phyloP scores from a whole-genome alignment of 495 filamentous ascomycete species.

The Pyrenopolyporus hunteri region DNA sequence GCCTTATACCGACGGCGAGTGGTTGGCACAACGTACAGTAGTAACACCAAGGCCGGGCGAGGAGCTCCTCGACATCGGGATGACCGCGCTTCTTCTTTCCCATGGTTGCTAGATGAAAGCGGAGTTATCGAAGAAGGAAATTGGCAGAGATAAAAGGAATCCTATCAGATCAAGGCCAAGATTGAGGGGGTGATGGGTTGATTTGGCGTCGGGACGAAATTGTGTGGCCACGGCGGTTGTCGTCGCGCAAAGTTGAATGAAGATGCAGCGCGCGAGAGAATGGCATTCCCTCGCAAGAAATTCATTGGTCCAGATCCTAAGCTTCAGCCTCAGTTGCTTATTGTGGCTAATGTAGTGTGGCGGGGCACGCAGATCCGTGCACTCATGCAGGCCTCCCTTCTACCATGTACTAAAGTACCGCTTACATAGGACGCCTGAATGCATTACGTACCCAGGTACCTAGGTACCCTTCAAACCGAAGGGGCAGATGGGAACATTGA shows the following conservation, averaged over 20 bases:
- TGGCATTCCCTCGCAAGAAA: not conserved
- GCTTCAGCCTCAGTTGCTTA: conserved; percentile 2
- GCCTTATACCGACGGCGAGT: not conserved
- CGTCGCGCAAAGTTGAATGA: conserved; percentile 27
- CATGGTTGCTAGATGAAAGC: conserved; percentile 54
- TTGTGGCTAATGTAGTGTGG: not conserved
- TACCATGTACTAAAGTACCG: no score
- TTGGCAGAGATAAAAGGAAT: not conserved
- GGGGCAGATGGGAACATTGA: not conserved
- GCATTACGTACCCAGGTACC: not conserved
- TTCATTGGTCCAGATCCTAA: not conserved
- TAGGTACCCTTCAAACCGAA: not conserved
- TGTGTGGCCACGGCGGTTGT: not conserved
- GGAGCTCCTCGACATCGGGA: conserved; percentile 84
- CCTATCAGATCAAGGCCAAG: not conserved
- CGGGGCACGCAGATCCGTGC: no score
- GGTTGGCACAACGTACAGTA: conserved; percentile 68
- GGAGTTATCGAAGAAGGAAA: not conserved
- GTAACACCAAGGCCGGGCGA: conserved; percentile 93
- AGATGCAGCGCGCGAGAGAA: conserved; percentile 12
- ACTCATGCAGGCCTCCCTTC: no score
- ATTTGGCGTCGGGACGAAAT: not conserved
- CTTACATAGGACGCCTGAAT: no score
- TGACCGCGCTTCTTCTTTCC: conserved; percentile 85
- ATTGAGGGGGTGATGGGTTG: not conserved